Base-by-base conservation (phyloP, 2,329 filamentous ascomycete genomes). In the Myotisia sp. region DNA sequence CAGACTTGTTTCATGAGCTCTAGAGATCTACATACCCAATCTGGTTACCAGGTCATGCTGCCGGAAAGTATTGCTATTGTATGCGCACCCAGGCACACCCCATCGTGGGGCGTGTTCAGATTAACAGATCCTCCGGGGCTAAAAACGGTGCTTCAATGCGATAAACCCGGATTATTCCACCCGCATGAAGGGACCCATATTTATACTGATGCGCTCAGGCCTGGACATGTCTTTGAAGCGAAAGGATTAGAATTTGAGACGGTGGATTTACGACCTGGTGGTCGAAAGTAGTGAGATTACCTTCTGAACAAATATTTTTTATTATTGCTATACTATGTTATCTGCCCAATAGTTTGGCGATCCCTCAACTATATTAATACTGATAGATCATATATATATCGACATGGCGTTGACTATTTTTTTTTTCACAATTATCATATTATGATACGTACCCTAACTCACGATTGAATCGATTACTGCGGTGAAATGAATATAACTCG, bases 1-100 rank as follows among this genome's bases (percentile, higher is more conserved):
- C 90, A 98, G 60, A 92, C 84, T 0, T 98, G 90, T 57, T 98
- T 98, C 55, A 92, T 98, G 82, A 93, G 84, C 53, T 90, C 80
- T 31, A 68, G 87, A 32, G 90, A 98, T 52, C 54, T 95, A 44
- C 90, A 98, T 52, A 98, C 92, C 0, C 87, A 93, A 51, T 77
- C 78, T 3, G 85, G 85, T 7, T 95, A 94, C 54, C 90, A 98
- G 58, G 76, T 90, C 39, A 94, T 94, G 84, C 72, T 95, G 59
- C 79, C 85, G 1, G 90, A 98, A 64, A 92, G 83, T 47, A 85
- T 98, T 42, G 90, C 90, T 3, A 92, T 98, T 48, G 90, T 98
- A 24, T 98, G 90, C 59, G 83, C 90, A 4, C 90, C 90, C 0
- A 79, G 71, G 37, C 83, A 80, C 48, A 65, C 68, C 23, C 49